phyloP scores from a whole-genome alignment of 495 filamentous ascomycete species.

The Podospora anserina region DNA sequence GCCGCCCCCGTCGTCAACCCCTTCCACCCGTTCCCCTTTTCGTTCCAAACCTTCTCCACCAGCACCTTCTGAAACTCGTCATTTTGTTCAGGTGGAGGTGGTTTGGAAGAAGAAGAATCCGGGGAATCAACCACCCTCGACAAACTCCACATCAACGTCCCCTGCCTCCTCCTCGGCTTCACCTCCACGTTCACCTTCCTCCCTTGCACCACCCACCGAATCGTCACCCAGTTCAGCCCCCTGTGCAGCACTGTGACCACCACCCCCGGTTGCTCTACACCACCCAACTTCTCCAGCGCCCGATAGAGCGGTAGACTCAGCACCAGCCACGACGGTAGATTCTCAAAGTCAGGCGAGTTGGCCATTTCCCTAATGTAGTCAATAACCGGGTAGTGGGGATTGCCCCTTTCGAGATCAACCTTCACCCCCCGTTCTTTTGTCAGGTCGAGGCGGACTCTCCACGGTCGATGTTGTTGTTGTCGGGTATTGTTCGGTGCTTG shows the following conservation, averaged over 20 bases:
- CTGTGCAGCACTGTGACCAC: conserved; percentile 41
- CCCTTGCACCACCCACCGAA: conserved; percentile 40
- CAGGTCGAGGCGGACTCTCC: conserved; percentile 42
- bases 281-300: conserved; percentile 57
- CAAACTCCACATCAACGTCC: conserved; percentile 42
- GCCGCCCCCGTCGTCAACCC: conserved; percentile 35
- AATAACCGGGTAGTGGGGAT: conserved; percentile 72
- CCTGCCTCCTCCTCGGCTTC: conserved; percentile 31
- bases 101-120: too few relatives aligned
- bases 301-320: conserved; percentile 66
- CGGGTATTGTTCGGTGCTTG: neutral
- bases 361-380: conserved; percentile 60
- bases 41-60: conserved; percentile 35
- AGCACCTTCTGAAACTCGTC: conserved; percentile 45
- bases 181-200: conserved; percentile 42
- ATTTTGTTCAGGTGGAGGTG: conserved; percentile 14
- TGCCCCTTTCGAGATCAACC: conserved; percentile 58
- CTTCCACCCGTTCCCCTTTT: conserved; percentile 31
- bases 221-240: conserved; percentile 46
- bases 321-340: conserved; percentile 40
- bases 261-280: conserved; percentile 41
- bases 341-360: conserved; percentile 46
- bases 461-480: conserved; percentile 22
- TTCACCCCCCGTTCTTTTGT: conserved; percentile 30
- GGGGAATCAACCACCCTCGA: conserved; percentile 14